These are phyloP conservation scores for Tephrocybe sp. DNA, from an alignment of 768 basidiomycete genomes.

Conservation along the genomic window DNA sequence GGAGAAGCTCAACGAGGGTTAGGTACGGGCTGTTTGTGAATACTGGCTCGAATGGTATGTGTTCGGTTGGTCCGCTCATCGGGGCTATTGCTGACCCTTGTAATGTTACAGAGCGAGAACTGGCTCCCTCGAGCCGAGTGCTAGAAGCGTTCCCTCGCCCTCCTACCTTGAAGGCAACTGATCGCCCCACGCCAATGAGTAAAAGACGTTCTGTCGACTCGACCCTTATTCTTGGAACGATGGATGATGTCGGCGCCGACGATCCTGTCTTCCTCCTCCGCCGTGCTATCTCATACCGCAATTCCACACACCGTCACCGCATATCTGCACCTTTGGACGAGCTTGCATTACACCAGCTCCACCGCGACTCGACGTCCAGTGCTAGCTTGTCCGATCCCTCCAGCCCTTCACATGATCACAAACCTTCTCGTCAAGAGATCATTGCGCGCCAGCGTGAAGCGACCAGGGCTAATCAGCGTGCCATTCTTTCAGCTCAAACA, in stretches of 20 bases:
- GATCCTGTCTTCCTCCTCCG: constrained; percentile 93
- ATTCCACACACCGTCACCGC: constrained; percentile 64
- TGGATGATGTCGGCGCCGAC: constrained; percentile 72
- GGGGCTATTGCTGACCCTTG: neutral
- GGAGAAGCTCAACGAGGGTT: constrained; percentile 74
- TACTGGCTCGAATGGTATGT: constrained; percentile 63
- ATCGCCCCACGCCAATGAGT: constrained; percentile 55
- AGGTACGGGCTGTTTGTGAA: constrained; percentile 76
- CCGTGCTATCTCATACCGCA: constrained; percentile 73
- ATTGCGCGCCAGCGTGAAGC: constrained; percentile 92
- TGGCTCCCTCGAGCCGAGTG: constrained; percentile 77
- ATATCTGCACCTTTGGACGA: constrained; percentile 81
- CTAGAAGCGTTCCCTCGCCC: constrained; percentile 80
- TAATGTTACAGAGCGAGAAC: constrained; percentile 70
- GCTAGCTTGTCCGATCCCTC: constrained; percentile 44
- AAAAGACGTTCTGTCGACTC: constrained; percentile 90
- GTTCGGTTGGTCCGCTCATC: constrained; percentile 3
- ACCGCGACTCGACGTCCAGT: constrained; percentile 68
- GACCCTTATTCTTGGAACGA: constrained; percentile 59
- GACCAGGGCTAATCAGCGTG: constrained; percentile 80
- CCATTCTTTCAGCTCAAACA: constrained; percentile 75
- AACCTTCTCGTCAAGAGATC: constrained; percentile 76
- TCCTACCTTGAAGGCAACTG: constrained; percentile 64
- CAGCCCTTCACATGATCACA: constrained; percentile 28
- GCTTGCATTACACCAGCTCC: constrained; percentile 69